Conservation (phyloP, 2,329 filamentous ascomycete species). For the Venturia carpophila region DNA sequence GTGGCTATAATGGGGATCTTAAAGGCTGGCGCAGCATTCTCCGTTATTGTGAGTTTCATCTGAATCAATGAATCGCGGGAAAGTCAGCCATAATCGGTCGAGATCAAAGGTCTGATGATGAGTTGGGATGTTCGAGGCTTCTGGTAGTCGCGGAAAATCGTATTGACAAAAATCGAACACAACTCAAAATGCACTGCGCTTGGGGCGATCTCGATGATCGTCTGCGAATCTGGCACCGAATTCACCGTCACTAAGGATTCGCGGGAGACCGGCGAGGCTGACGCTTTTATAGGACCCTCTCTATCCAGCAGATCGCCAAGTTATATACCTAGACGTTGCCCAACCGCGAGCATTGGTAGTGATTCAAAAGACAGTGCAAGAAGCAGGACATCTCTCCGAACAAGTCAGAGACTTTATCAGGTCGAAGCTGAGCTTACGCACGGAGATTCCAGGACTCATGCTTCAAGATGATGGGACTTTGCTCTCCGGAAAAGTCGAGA, state of each 20-base stretch:
- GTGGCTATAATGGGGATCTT: constrained; percentile 70
- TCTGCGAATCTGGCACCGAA: neutral
- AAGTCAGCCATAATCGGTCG: neutral
- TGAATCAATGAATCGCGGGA: neutral
- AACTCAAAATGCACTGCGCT: neutral
- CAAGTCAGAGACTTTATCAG: constrained; percentile 61
- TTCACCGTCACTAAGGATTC: neutral
- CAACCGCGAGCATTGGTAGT: constrained; percentile 63
- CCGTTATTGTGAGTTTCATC: constrained; percentile 41
- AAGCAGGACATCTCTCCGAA: constrained; percentile 55
- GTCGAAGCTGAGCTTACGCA: constrained; percentile 63
- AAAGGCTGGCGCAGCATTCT: constrained; percentile 52
- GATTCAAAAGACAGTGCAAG: constrained; percentile 63
- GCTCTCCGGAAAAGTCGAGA: constrained; percentile 53
- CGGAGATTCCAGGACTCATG: constrained; percentile 64
- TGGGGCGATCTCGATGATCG: neutral
- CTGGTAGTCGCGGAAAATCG: neutral
- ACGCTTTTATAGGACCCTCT: constrained; percentile 49
- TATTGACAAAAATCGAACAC: neutral
- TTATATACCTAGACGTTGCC: constrained; percentile 75
- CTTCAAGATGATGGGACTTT: constrained; percentile 65
- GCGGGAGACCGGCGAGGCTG: neutral
- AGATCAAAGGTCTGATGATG: neutral
- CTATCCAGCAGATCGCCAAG: constrained; percentile 73
- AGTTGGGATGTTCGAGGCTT: neutral